These are phyloP conservation scores for Xenoacremonium recifei DNA, from an alignment of 2,329 filamentous ascomycete species.

Conservation along the genomic window DNA sequence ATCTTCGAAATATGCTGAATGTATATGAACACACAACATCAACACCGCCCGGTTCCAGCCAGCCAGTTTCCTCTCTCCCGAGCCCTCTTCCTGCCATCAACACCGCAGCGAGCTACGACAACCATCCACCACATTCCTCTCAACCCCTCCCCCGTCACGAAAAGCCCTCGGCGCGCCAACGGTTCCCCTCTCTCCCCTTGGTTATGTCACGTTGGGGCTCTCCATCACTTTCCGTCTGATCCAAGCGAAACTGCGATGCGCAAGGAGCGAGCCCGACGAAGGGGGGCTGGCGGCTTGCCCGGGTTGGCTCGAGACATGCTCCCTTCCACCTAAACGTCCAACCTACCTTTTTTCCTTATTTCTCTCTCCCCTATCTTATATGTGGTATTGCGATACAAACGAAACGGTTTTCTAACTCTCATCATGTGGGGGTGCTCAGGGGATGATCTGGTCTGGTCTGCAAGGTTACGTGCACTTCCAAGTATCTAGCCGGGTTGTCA, in stretches of 20 bases:
- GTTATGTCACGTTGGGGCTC: conserved; percentile 4
- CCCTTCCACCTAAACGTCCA: background rate
- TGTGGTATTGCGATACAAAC: conserved; percentile 12
- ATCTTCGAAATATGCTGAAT: conserved; percentile 22
- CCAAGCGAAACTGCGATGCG: background rate
- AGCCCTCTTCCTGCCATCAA: background rate
- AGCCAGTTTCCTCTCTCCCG: conserved; percentile 16
- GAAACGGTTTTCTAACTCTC: conserved; percentile 12
- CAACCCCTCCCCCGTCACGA: background rate
- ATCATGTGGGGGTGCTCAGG: conserved; percentile 9
- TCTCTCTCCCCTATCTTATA: no score
- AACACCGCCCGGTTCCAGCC: conserved; percentile 17
- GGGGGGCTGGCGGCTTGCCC: conserved; percentile 3
- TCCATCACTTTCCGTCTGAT: conserved; percentile 4
- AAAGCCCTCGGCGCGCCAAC: conserved; percentile 7
- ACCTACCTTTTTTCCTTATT: conserved; percentile 12
- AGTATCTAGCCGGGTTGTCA: conserved; percentile 27
- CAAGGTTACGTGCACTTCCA: conserved; percentile 17
- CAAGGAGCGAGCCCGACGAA: background rate
- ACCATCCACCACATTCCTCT: background rate
- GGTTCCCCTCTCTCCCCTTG: conserved; percentile 8
- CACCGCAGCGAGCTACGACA: background rate
- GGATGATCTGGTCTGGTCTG: conserved; percentile 14
- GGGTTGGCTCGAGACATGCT: background rate
- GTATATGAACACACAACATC: conserved; percentile 29